A percentile compares a stretch with the other conserved stretches of the same genome.
Evolutionary conservation across 306 rosid genomes (phyloP).

Genomic region (Castanopsis chinensis): DNA sequence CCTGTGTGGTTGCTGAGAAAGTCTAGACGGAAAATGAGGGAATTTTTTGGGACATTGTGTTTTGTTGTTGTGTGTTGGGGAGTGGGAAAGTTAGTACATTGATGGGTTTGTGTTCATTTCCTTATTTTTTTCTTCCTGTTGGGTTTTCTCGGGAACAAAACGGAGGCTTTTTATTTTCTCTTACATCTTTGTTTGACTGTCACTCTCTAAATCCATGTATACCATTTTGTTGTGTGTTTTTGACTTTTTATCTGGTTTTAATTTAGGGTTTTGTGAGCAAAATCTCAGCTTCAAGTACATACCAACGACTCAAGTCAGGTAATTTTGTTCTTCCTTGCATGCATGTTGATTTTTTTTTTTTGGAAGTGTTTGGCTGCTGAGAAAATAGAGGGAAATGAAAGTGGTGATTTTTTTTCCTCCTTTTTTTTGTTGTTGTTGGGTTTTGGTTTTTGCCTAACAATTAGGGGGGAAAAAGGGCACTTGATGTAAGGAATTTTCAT

Average conservation of each 20-base stretch:
- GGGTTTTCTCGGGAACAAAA: conserved; percentile 9
- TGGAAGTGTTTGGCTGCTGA: neutral
- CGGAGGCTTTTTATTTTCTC: neutral
- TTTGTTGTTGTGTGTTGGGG: neutral
- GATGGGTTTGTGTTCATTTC: neutral
- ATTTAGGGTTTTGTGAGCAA: neutral
- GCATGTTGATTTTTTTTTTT: neutral
- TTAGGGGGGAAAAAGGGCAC: neutral
- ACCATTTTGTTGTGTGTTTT: no score
- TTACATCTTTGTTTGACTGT: neutral
- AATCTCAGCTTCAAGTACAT: neutral
- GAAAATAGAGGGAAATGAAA: neutral
- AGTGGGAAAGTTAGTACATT: neutral
- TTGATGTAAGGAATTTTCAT: neutral
- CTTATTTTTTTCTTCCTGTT: neutral
- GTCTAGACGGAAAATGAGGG: neutral
- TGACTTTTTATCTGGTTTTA: neutral
- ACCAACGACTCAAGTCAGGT: neutral
- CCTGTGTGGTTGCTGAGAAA: conserved; percentile 14
- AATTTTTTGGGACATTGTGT: neutral
- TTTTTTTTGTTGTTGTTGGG: neutral
- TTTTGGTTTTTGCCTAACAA: neutral
- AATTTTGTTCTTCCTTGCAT: neutral
- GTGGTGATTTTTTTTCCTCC: neutral
- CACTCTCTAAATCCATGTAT: neutral